These are phyloP conservation scores for Ilex aquifolium DNA, from an alignment of 257 asterid genomes.

Conservation along the genomic window DNA sequence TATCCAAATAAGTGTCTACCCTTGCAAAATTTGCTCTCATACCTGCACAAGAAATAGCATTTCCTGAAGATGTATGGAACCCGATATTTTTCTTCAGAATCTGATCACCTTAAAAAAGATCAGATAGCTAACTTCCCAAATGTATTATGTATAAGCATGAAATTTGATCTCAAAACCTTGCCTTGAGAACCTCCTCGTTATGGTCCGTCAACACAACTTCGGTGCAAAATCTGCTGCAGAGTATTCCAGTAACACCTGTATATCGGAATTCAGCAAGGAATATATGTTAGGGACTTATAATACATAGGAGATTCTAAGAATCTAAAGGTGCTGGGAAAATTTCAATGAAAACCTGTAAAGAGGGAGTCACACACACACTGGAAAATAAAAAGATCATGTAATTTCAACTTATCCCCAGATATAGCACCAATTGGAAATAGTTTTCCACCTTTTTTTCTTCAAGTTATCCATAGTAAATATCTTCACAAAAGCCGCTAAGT, in stretches of 20 bases:
- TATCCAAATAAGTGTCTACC: conserved; percentile 4
- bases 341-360: no score
- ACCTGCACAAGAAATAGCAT: conserved; percentile 38
- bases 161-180: conserved; percentile 35
- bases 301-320: no score
- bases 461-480: no score
- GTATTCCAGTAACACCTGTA: conserved; percentile 86
- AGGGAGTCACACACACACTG: no score
- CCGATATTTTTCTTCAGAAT: conserved; percentile 62
- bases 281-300: neutral
- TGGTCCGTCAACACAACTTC: conserved; percentile 87
- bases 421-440: no score
- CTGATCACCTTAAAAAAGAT: conserved; percentile 38
- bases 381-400: no score
- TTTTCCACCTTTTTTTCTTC: no score
- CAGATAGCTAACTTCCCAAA: conserved; percentile 15
- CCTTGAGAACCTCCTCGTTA: conserved; percentile 92
- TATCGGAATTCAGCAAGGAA: conserved; percentile 12
- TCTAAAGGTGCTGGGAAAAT: no score
- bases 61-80: conserved; percentile 42
- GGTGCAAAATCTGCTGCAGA: conserved; percentile 75
- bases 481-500: no score
- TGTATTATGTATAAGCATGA: conserved; percentile 9
- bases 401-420: no score
- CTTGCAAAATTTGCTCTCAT: conserved; percentile 22